A percentile compares a stretch with the other conserved stretches of the same genome.
phyloP scores from a whole-genome alignment of 192 early-diverging fungal genomes.

The Phlyctochytrium bullatum region DNA sequence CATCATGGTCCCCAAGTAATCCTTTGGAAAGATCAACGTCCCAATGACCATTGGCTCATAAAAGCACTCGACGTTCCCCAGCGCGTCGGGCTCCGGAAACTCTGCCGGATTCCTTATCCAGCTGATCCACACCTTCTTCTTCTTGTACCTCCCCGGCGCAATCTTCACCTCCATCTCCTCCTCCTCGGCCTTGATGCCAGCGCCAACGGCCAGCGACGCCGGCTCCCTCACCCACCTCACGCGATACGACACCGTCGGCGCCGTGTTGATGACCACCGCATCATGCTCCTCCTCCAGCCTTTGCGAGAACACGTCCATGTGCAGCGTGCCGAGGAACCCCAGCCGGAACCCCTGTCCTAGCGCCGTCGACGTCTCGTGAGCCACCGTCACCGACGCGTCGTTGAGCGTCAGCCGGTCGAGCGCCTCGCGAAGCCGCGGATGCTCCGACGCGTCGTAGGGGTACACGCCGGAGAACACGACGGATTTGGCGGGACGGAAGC shows the following conservation, averaged over 20 bases:
- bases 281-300: conserved; percentile 90
- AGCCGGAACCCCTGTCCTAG: conserved; percentile 95
- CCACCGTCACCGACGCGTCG: conserved; percentile 87
- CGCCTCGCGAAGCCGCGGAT: conserved; percentile 83
- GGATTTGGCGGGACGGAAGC: conserved; percentile 91
- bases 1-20: conserved; percentile 51
- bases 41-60: conserved; percentile 91
- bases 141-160: no score
- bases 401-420: conserved; percentile 93
- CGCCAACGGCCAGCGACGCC: conserved; percentile 1
- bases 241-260: conserved; percentile 88
- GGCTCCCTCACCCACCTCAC: conserved; percentile 30
- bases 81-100: conserved; percentile 77
- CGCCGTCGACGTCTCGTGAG: conserved; percentile 66
- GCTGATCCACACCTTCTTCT: conserved; percentile 36
- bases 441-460: conserved; percentile 87
- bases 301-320: conserved; percentile 98
- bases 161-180: conserved; percentile 36
- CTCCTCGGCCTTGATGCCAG: conserved; percentile 25
- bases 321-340: conserved; percentile 92
- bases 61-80: conserved; percentile 58
- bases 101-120: conserved; percentile 79
- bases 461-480: conserved; percentile 97
- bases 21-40: conserved; percentile 82
- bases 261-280: conserved; percentile 84